phyloP scores from a whole-genome alignment of 305 asterid genomes.

The Solanum chacoense region DNA sequence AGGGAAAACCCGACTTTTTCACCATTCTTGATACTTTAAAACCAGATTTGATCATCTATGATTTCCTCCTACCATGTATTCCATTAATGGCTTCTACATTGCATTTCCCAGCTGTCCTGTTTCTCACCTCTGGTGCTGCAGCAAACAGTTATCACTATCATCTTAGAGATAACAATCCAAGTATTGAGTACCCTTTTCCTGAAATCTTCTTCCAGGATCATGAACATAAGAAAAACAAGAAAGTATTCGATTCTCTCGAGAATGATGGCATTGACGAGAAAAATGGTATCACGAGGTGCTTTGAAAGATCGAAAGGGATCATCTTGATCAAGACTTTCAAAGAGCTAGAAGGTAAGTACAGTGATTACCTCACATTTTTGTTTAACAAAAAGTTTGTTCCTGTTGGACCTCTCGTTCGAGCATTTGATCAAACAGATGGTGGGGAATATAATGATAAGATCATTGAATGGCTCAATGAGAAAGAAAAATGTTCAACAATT shows the following conservation, averaged over 20 bases:
- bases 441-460: neutral
- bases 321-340: slow-evolving; percentile 3
- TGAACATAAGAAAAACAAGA: neutral
- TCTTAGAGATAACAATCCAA: neutral
- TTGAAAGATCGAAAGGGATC: neutral
- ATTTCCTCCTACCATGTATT: slow-evolving; percentile 52
- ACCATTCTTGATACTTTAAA: slow-evolving; percentile 30
- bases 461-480: slow-evolving; percentile 12
- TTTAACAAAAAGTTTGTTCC: neutral
- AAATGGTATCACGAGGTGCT: neutral
- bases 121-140: slow-evolving; percentile 37
- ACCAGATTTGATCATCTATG: slow-evolving; percentile 54
- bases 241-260: neutral
- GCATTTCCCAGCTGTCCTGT: slow-evolving; percentile 37
- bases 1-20: slow-evolving; percentile 31
- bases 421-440: neutral
- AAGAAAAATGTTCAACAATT: slow-evolving; percentile 23
- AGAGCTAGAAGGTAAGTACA: neutral
- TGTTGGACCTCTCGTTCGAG: neutral
- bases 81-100: slow-evolving; percentile 25
- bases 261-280: neutral
- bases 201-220: slow-evolving; percentile 14
- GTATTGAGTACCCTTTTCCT: slow-evolving; percentile 38
- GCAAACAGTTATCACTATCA: slow-evolving; percentile 11
- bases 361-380: neutral